Conservation (phyloP, 495 filamentous ascomycete species). For the Neurospora sp. region DNA sequence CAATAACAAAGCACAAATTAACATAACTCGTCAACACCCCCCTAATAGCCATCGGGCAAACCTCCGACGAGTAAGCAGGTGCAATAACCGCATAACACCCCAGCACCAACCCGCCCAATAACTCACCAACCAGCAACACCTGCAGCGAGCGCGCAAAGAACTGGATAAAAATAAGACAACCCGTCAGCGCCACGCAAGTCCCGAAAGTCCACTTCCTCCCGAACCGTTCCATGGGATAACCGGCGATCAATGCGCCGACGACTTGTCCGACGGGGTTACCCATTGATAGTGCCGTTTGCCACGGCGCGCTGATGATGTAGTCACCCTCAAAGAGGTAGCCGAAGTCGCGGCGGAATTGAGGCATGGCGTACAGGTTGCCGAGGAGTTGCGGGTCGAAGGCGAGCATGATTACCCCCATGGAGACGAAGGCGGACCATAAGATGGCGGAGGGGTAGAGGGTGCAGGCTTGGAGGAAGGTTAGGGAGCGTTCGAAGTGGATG, state of each 20-base stretch:
- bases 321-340: constrained; percentile 25
- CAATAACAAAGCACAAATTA: constrained; percentile 60
- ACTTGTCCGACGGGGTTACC: constrained; percentile 38
- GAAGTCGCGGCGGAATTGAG: constrained; percentile 35
- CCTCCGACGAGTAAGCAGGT: constrained; percentile 54
- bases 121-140: constrained; percentile 38
- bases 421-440: constrained; percentile 33
- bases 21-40: constrained; percentile 49
- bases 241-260: constrained; percentile 35
- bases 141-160: constrained; percentile 42
- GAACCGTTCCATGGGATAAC: constrained; percentile 36
- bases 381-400: constrained; percentile 35
- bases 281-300: constrained; percentile 38
- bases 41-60: constrained; percentile 48
- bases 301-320: constrained; percentile 27
- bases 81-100: constrained; percentile 46
- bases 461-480: constrained; percentile 25
- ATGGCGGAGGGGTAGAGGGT: constrained; percentile 33
- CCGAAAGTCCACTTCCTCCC: constrained; percentile 38
- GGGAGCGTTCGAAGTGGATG: constrained; percentile 22
- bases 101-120: constrained; percentile 43
- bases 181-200: constrained; percentile 30
- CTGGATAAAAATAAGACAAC: constrained; percentile 44
- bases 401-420: constrained; percentile 36
- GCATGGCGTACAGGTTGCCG: constrained; percentile 36